Conservation (phyloP, 2,329 filamentous ascomycete genomes). For the Fusarium ramigenum region DNA sequence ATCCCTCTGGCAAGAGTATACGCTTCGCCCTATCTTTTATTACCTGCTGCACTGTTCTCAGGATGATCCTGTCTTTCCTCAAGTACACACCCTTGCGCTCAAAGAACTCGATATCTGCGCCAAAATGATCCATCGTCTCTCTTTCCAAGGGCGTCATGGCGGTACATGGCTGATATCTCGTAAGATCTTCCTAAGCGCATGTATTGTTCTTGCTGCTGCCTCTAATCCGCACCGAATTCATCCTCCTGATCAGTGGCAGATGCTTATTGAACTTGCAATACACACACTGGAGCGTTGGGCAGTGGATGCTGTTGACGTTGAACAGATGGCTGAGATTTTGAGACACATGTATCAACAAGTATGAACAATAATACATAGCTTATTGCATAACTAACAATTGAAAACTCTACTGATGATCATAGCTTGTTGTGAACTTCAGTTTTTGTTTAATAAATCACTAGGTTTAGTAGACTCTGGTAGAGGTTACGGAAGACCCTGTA, state of each 20-base stretch:
- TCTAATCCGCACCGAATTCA: not conserved
- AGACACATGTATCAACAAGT: not conserved
- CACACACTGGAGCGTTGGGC: not conserved
- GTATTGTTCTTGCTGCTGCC: not conserved
- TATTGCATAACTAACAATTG: not conserved
- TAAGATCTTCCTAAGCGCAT: constrained; percentile 6
- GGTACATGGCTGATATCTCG: constrained; percentile 18
- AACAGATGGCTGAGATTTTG: not conserved
- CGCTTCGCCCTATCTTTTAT: constrained; percentile 19
- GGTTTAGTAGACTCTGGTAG: not conserved
- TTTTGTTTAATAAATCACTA: not conserved
- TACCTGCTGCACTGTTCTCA: constrained; percentile 1
- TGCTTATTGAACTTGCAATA: not conserved
- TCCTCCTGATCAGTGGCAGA: constrained; percentile 1
- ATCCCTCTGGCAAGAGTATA: constrained; percentile 13
- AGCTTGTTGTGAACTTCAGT: not conserved
- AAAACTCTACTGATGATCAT: too few relatives aligned
- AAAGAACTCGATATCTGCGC: not conserved
- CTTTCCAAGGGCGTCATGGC: constrained; percentile 14
- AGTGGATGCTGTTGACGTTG: not conserved
- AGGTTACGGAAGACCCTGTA: not conserved
- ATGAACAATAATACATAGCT: not conserved
- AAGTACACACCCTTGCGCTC: not conserved
- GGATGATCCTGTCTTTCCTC: not conserved
- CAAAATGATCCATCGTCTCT: not conserved